Percentiles rank a stretch among this genome's conserved stretches.
These are phyloP conservation scores for Talaromyces atroroseus DNA, from an alignment of 2,329 filamentous ascomycete genomes.

Conservation along the genomic window DNA sequence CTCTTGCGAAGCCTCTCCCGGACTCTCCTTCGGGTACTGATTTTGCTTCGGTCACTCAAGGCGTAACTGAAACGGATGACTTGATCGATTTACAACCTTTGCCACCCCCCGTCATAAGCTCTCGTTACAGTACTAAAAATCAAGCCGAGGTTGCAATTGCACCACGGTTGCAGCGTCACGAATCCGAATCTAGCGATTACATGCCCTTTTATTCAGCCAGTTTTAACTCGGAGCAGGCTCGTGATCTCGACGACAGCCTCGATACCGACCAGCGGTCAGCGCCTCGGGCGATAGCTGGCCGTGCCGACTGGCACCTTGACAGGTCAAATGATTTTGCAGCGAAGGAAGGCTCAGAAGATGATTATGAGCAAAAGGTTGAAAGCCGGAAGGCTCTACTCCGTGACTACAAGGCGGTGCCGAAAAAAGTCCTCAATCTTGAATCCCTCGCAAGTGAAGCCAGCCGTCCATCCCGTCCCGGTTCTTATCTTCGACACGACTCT, in stretches of 20 bases:
- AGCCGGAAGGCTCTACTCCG: conserved; percentile 39
- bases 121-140: conserved; percentile 25
- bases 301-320: conserved; percentile 33
- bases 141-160: conserved; percentile 17
- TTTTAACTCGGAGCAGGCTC: conserved; percentile 20
- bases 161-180: conserved; percentile 19
- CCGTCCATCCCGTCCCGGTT: conserved; percentile 26
- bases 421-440: conserved; percentile 47
- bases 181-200: conserved; percentile 24
- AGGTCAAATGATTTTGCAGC: conserved; percentile 20
- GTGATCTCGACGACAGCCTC: conserved; percentile 17
- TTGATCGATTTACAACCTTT: conserved; percentile 36
- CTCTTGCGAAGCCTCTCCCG: conserved; percentile 47
- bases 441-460: conserved; percentile 26
- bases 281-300: conserved; percentile 35
- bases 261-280: conserved; percentile 35
- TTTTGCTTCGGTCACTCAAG: conserved; percentile 22
- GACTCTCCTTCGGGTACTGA: conserved; percentile 30
- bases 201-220: conserved; percentile 18
- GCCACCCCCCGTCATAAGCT: conserved; percentile 39
- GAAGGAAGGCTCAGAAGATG: conserved; percentile 27
- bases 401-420: conserved; percentile 47
- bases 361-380: conserved; percentile 36
- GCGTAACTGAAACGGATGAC: conserved; percentile 29
- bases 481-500: conserved; percentile 50